Evolutionary conservation across 257 asterid species (phyloP).

Genomic region (Schizonepeta tenuifolia): DNA sequence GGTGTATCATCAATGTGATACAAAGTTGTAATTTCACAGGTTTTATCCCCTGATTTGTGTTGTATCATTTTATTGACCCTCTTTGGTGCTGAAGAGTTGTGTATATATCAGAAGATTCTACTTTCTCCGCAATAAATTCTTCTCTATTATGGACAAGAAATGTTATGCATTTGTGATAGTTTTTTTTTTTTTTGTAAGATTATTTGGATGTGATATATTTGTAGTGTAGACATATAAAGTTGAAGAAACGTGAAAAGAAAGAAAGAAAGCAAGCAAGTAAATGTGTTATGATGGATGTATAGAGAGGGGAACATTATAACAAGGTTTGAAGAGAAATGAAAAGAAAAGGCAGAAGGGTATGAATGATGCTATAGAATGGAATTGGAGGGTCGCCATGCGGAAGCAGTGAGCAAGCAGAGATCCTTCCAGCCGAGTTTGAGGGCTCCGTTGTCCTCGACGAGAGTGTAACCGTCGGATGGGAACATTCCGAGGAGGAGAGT

Average conservation of each 20-base stretch:
- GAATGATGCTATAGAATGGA: conserved; percentile 20
- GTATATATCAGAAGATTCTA: conserved; percentile 19
- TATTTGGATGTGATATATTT: neutral
- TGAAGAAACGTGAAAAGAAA: neutral
- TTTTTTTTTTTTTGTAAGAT: neutral
- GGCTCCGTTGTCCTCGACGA: conserved; percentile 92
- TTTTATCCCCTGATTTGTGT: neutral
- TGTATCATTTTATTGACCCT: conserved; percentile 8
- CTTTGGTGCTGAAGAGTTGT: neutral
- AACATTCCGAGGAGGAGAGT: conserved; percentile 92
- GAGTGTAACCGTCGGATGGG: conserved; percentile 88
- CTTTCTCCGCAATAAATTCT: neutral
- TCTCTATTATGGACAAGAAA: neutral
- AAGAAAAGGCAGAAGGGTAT: neutral
- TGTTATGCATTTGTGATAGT: neutral
- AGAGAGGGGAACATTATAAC: neutral
- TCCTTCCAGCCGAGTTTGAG: conserved; percentile 99
- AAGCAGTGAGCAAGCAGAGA: conserved; percentile 95
- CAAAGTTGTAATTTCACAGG: conserved; percentile 32
- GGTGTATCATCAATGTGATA: neutral
- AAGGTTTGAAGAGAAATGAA: conserved; percentile 1
- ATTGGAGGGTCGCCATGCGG: conserved; percentile 78
- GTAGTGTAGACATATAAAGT: neutral
- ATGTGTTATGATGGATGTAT: neutral
- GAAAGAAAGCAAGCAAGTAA: neutral